phyloP scores from a whole-genome alignment of 768 basidiomycete species.

The Boletus rubescentipes region DNA sequence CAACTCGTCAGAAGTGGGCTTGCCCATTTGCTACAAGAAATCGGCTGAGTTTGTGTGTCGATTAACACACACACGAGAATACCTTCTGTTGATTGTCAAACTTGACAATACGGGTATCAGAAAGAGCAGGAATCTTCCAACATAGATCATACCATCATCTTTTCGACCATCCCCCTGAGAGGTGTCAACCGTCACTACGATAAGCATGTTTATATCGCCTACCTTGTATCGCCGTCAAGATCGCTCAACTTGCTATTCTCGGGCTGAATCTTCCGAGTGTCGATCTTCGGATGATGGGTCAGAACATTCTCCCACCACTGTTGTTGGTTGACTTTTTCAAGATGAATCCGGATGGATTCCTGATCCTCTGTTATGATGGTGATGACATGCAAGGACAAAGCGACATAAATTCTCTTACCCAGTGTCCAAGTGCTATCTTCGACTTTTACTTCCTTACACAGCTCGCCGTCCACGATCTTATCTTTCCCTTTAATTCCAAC shows the following conservation, averaged over 20 bases:
- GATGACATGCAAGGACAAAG: slow-evolving; percentile 6
- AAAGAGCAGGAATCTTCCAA: neutral
- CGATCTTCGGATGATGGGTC: slow-evolving; percentile 93
- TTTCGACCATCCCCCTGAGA: slow-evolving; percentile 93
- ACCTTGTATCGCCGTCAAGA: slow-evolving; percentile 93
- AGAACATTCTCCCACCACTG: slow-evolving; percentile 99
- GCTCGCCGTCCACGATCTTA: slow-evolving; percentile 82
- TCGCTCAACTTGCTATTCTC: slow-evolving; percentile 95
- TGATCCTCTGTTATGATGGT: slow-evolving; percentile 66
- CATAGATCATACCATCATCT: slow-evolving; percentile 89
- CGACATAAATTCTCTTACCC: slow-evolving; percentile 50
- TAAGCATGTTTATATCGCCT: slow-evolving; percentile 12
- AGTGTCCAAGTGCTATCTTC: slow-evolving; percentile 98
- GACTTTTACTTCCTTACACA: slow-evolving; percentile 91
- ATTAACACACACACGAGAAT: neutral
- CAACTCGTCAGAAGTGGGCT: slow-evolving; percentile 91
- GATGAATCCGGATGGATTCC: slow-evolving; percentile 65
- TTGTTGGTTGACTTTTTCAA: slow-evolving; percentile 84
- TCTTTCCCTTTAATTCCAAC: slow-evolving; percentile 86
- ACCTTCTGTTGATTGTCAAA: slow-evolving; percentile 48
- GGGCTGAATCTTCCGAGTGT: slow-evolving; percentile 94
- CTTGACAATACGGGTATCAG: slow-evolving; percentile 26
- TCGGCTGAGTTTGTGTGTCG: neutral
- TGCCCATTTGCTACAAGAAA: slow-evolving; percentile 78
- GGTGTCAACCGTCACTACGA: slow-evolving; percentile 9